Conservation (phyloP, 257 asterid genomes). For the Buddleja alternifolia region DNA sequence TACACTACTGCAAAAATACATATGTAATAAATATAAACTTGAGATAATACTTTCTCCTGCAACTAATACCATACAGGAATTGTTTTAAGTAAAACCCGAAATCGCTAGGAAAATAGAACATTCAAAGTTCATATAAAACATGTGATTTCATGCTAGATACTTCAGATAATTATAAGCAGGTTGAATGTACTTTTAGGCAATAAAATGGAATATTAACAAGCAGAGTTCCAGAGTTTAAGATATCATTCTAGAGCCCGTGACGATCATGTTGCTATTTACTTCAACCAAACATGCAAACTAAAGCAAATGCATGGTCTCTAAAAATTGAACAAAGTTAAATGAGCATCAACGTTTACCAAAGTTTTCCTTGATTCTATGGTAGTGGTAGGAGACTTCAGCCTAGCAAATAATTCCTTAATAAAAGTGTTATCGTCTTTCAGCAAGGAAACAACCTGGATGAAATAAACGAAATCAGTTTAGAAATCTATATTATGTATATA, state of each 20-base stretch:
- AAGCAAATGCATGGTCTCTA: background rate
- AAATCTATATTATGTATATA: too few species aligned
- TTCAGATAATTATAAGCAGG: background rate
- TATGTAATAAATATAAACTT: background rate
- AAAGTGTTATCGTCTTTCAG: conserved; percentile 85
- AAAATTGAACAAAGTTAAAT: background rate
- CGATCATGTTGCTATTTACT: background rate
- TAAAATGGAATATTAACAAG: background rate
- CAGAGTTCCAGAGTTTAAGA: background rate
- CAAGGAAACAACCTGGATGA: conserved; percentile 74
- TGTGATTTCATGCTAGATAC: background rate
- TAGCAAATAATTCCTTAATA: conserved; percentile 83
- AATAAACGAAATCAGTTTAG: conserved; percentile 23
- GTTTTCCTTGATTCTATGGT: conserved; percentile 70
- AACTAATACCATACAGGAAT: background rate
- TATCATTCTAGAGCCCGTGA: background rate
- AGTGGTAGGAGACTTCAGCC: conserved; percentile 68
- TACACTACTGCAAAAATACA: background rate
- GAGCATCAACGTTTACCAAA: conserved; percentile 52
- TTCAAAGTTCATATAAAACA: background rate
- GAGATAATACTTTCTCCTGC: background rate
- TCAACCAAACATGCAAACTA: too few species aligned
- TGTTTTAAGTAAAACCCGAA: background rate
- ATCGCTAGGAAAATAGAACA: background rate
- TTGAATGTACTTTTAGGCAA: background rate